A percentile compares a stretch with the other conserved stretches of the same genome.
These are phyloP conservation scores for Kuraishia hungarica DNA, from an alignment of 805 yeast species.

Conservation along the genomic window DNA sequence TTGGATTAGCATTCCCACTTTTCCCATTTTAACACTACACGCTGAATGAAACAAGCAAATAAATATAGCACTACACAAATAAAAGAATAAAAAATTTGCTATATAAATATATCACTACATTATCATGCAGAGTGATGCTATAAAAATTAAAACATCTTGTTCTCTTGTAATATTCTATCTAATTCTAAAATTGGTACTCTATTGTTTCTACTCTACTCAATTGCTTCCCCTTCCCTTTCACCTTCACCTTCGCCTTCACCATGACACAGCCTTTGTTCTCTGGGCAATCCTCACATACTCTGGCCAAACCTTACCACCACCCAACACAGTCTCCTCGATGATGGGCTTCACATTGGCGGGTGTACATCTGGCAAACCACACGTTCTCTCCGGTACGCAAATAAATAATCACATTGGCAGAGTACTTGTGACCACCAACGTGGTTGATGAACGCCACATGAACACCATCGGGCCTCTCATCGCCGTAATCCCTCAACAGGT, in stretches of 20 bases:
- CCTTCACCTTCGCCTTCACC: constrained; percentile 26
- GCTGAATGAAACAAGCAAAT: too few species aligned
- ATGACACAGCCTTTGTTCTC: constrained; percentile 42
- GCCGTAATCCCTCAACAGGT: constrained; percentile 64
- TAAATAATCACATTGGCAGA: constrained; percentile 85
- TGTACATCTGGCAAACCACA: constrained; percentile 83
- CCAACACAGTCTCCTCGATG: constrained; percentile 64
- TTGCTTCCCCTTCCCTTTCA: not conserved
- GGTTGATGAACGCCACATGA: constrained; percentile 62
- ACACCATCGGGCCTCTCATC: constrained; percentile 76
- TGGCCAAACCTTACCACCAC: constrained; percentile 65
- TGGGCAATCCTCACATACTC: constrained; percentile 54
- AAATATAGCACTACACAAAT: too few species aligned
- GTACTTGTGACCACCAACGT: constrained; percentile 94
- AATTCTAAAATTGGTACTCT: too few species aligned
- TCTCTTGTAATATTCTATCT: too few species aligned
- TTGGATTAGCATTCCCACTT: too few species aligned
- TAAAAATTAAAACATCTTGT: too few species aligned
- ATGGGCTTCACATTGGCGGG: constrained; percentile 72
- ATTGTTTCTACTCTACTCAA: too few species aligned
- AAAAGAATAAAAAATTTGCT: too few species aligned
- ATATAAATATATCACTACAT: too few species aligned
- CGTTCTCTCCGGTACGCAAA: constrained; percentile 60
- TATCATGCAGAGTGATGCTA: too few species aligned
- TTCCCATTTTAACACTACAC: too few species aligned